Evolutionary conservation across 1,139 yeast genomes (phyloP), one percentile per base, ranked within the genome.

Genomic region (Yamadazyma songkhlaensis): DNA sequence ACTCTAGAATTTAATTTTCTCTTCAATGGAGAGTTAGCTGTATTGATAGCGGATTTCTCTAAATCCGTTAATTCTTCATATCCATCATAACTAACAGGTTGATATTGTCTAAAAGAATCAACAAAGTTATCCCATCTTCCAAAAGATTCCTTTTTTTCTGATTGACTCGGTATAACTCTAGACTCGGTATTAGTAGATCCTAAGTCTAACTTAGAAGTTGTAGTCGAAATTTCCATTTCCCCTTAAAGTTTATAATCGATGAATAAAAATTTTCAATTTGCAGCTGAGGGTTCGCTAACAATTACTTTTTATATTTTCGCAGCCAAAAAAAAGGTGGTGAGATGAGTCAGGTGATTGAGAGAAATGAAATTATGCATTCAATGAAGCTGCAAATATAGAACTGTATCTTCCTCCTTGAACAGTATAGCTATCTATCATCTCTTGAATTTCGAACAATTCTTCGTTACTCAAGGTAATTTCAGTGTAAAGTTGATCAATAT

Each of bases 401-500:
- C 46, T 48, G 34, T 49, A 51, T 39, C 56, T 46, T 7, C 37
- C 35, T 14, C 56, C 56, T 17, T 35, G 31, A 25, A 51, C 35
- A 17, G 48, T 49, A 35, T 40, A 34, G 13, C 42, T 36, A 22
- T 40, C 42, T 20, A 50, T 53, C 42, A 77, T 66, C 9, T 60
- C 55, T 39, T 77, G 70, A 35, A 81, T 65, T 27, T 64, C 72
- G 1, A 59, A 57, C 49, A 82, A 70, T 43, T 83, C 88, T 0
- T 54, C 74, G 23, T 70, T 76, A 8, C 78, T 54, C 42, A 86
- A 64, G 10, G 59, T 57, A 31, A 78, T 57, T 13, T 62, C 55
- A 32, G 45, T 47, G 45, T 74, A 66, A 60, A 84, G 85, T 53
- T 77, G 83, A 35, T 69, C 67, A 22, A 82, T 77, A 53, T 84